Evolutionary conservation across 192 early-diverging fungal species (phyloP), one percentile per base, ranked within the genome.

Genomic region (Entomortierella chlamydospora): DNA sequence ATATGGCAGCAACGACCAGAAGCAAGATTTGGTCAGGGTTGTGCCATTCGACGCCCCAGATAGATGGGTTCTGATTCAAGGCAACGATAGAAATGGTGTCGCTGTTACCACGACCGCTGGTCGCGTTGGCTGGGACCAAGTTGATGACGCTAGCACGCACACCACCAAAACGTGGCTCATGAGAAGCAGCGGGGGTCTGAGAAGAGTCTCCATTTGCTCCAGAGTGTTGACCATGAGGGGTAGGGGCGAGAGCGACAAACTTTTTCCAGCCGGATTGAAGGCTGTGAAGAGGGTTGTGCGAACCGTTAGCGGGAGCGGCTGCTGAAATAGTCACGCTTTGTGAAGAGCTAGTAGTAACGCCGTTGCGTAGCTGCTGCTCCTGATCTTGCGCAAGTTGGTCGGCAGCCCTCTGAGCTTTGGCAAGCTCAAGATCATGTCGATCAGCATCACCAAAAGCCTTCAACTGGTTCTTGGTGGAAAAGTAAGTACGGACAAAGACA

Each of bases 11-110:
- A 25, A 67, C 61, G 33, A 84, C 47, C 61, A 83, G 61, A 42
- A 83, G 41, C 47, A 41, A 50, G 31, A 83, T 23, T 49, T 78
- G 82, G 25, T 72, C 52, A 1, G 82, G 82, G 64, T 83, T 78
- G 20, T 47, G 41, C 73, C 73, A 78, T 26, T 78, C 30, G 10
- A 78, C 66, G 20, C 73, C 73, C 73, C 73, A 78, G 22, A 78
- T 78, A 2, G 49, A 34, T 1, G 60, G 18, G 31, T 78, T 43
- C 47, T 78, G 59, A 55, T 78, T 78, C 25, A 78, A 30, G 15
- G 64, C 65, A 20, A 61, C 43, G 15, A 76, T 50, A 12, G 62
- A 53, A 62, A 49, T 29, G 15, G 57, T 30, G 2, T 59, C 37
- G 20, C 12, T 68, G 5, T 5, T 2, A 37, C 42, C 43, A 34